phyloP scores from a whole-genome alignment of 495 filamentous ascomycete species.

The Podospora didyma region DNA sequence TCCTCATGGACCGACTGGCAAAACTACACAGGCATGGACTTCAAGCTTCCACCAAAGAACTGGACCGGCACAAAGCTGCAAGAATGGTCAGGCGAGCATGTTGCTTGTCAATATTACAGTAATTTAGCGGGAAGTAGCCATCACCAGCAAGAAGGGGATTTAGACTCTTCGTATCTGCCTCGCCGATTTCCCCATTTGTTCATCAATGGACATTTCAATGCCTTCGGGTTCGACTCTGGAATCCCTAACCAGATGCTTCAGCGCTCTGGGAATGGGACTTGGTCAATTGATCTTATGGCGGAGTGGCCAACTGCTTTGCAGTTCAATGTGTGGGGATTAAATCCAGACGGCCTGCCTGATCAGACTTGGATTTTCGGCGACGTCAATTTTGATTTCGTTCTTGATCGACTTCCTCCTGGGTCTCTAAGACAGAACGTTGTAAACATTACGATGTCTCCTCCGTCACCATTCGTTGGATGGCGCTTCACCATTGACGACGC shows the following conservation, averaged over 20 bases:
- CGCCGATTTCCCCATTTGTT: conserved; percentile 64
- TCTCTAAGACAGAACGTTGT: conserved; percentile 46
- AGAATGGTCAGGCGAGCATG: conserved; percentile 62
- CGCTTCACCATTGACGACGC: conserved; percentile 51
- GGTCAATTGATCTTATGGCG: conserved; percentile 56
- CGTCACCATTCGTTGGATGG: conserved; percentile 51
- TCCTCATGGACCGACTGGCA: conserved; percentile 57
- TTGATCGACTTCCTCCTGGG: conserved; percentile 58
- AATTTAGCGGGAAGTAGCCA: conserved; percentile 55
- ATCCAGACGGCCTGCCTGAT: conserved; percentile 58
- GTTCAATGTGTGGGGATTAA: conserved; percentile 64
- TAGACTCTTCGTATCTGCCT: conserved; percentile 39
- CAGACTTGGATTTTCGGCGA: conserved; percentile 57
- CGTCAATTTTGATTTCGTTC: conserved; percentile 51
- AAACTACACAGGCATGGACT: conserved; percentile 50
- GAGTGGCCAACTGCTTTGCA: conserved; percentile 61
- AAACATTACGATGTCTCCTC: conserved; percentile 56
- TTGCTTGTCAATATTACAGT: conserved; percentile 66
- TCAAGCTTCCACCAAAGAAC: conserved; percentile 36
- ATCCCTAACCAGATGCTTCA: conserved; percentile 47
- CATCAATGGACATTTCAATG: conserved; percentile 60
- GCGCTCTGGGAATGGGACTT: conserved; percentile 45
- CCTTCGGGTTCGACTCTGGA: conserved; percentile 62
- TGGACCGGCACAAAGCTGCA: conserved; percentile 62
- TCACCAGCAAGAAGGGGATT: conserved; percentile 56